Conservation (phyloP, 345 rosid species). For the Psidium friedrichsthalianum region DNA sequence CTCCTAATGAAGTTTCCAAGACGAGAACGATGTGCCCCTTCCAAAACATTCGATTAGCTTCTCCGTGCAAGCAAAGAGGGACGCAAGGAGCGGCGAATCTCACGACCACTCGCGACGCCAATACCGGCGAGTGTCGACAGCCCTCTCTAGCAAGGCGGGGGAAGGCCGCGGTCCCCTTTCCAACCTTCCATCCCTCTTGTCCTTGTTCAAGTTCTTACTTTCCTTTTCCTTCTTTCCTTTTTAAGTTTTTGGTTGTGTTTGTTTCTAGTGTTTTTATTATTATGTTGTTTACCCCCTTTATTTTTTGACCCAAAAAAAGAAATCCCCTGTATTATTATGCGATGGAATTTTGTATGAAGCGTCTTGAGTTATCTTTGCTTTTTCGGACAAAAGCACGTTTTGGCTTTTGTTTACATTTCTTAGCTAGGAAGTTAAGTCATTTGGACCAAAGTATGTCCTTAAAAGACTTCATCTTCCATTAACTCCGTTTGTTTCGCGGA, state of each 20-base stretch:
- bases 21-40: background rate
- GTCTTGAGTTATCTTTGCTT: background rate
- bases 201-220: background rate
- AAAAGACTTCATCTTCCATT: no score
- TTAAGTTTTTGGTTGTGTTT: background rate
- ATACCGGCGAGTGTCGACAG: fast-evolving
- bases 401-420: background rate
- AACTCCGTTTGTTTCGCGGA: no score
- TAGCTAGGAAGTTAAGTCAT: background rate
- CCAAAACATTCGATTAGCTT: background rate
- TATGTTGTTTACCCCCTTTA: background rate
- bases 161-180: fast-evolving
- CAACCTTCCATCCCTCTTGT: background rate
- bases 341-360: background rate
- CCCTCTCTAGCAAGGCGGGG: fast-evolving
- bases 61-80: background rate
- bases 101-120: background rate
- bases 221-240: background rate
- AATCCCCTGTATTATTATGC: background rate
- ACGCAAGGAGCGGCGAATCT: fast-evolving
- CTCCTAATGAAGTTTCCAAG: background rate
- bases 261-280: background rate
- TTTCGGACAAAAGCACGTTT: background rate
- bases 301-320: background rate
- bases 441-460: no score